Evolutionary conservation across 176 grass and related monocot genomes (phyloP).

Genomic region (Eragrostis nindensis): DNA sequence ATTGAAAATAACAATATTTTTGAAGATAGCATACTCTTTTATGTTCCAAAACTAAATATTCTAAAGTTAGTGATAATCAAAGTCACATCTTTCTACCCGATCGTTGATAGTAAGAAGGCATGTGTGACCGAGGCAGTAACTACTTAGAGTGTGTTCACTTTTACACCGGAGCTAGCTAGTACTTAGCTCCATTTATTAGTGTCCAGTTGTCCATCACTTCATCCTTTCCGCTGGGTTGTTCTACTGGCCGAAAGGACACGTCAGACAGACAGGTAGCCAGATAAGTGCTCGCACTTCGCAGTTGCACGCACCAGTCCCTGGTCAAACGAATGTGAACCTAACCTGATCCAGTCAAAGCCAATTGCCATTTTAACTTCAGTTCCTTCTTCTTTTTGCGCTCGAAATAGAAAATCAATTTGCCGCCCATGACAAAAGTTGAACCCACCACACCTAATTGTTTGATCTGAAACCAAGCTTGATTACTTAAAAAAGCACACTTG

Average conservation of each 20-base stretch:
- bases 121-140: neutral
- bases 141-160: neutral
- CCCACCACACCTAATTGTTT: too few relatives aligned
- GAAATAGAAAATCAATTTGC: neutral
- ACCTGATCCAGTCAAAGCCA: slow-evolving; percentile 11
- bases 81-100: neutral
- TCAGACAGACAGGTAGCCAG: neutral
- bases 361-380: neutral
- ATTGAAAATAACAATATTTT: neutral
- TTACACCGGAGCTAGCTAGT: too few relatives aligned
- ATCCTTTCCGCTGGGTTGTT: neutral
- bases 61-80: neutral
- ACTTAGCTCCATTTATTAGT: neutral
- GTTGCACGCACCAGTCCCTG: neutral
- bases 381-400: neutral
- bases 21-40: neutral
- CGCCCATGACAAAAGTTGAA: too few relatives aligned
- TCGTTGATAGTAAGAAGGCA: neutral
- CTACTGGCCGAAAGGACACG: neutral
- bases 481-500: neutral
- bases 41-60: neutral
- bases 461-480: too few relatives aligned
- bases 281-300: neutral
- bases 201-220: neutral
- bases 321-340: slow-evolving; percentile 38